phyloP scores from a whole-genome alignment of 768 basidiomycete species.

The Lactarius sp. region DNA sequence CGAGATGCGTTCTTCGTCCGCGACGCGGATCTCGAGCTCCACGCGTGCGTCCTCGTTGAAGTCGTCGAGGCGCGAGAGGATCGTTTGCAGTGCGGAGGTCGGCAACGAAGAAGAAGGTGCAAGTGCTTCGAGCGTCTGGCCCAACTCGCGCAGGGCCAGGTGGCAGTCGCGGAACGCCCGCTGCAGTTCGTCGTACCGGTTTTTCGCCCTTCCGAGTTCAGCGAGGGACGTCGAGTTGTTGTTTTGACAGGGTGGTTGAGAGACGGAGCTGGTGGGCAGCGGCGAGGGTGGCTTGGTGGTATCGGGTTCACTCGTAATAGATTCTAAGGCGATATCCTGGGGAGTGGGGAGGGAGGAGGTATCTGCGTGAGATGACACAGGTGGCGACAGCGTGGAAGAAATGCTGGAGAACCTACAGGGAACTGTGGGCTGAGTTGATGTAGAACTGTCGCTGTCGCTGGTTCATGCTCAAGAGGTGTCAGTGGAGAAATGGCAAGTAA shows the following conservation, averaged over 20 bases:
- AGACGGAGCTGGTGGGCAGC: background rate
- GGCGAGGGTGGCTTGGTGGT: slow-evolving; percentile 11
- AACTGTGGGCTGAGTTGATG: slow-evolving; percentile 13
- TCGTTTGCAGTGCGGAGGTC: slow-evolving; percentile 40
- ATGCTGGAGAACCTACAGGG: slow-evolving; percentile 9
- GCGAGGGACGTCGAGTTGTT: slow-evolving; percentile 32
- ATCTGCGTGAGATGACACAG: background rate
- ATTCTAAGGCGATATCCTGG: slow-evolving; percentile 9
- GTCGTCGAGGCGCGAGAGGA: slow-evolving; percentile 61
- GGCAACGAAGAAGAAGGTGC: slow-evolving; percentile 22
- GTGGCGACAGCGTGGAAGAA: slow-evolving; percentile 8
- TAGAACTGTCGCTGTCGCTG: background rate
- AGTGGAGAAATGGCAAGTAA: background rate
- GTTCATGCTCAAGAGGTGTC: background rate
- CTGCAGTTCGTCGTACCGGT: slow-evolving; percentile 59
- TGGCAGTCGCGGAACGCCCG: slow-evolving; percentile 67
- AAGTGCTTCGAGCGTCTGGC: slow-evolving; percentile 32
- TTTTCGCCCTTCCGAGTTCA: slow-evolving; percentile 40
- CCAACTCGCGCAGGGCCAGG: slow-evolving; percentile 56
- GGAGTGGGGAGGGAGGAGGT: background rate
- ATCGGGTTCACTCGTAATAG: slow-evolving; percentile 7
- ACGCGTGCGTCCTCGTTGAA: slow-evolving; percentile 76
- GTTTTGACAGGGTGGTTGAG: background rate
- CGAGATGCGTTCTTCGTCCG: slow-evolving; percentile 63
- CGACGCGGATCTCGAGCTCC: slow-evolving; percentile 72